Percentiles rank a stretch among this genome's conserved stretches.
These are phyloP conservation scores for Arabidopsis arenosa DNA, from an alignment of 345 rosid species.

Conservation along the genomic window DNA sequence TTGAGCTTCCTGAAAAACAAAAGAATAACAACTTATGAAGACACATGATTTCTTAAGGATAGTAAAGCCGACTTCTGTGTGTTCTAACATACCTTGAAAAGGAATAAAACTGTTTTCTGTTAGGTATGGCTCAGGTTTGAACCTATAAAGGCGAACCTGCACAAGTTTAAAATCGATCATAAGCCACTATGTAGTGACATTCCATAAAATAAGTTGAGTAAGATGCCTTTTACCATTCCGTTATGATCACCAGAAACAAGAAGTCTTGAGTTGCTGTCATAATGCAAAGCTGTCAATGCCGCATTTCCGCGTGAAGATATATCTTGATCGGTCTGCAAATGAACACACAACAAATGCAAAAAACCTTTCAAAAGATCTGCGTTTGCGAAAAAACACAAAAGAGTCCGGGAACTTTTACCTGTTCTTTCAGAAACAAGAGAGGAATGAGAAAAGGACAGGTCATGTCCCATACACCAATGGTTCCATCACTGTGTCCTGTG, in stretches of 20 bases:
- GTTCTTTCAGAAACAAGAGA: conserved; percentile 68
- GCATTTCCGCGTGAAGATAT: conserved; percentile 63
- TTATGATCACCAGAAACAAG: conserved; percentile 83
- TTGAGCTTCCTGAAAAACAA: conserved; percentile 58
- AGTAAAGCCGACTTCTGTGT: conserved; percentile 13
- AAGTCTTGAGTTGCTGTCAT: conserved; percentile 57
- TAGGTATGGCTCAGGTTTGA: conserved; percentile 75
- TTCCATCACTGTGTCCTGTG: conserved; percentile 88
- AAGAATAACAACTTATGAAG: conserved; percentile 9
- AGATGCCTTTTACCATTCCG: conserved; percentile 63
- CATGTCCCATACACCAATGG: conserved; percentile 82
- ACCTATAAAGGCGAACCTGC: conserved; percentile 79
- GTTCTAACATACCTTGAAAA: conserved; percentile 59
- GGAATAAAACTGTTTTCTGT: conserved; percentile 65
- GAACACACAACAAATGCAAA: conserved; percentile 22
- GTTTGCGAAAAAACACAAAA: not conserved
- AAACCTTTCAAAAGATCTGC: not conserved
- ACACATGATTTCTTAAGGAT: not conserved
- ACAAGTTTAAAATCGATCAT: not conserved
- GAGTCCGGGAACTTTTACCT: conserved; percentile 50
- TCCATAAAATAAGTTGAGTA: not conserved
- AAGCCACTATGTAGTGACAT: not conserved
- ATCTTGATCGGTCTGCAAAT: conserved; percentile 76
- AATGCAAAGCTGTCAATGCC: conserved; percentile 67
- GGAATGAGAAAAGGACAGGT: conserved; percentile 72